These are phyloP conservation scores for Boletellus dicymbophilus DNA, from an alignment of 1,284 basidiomycete species.

Conservation along the genomic window DNA sequence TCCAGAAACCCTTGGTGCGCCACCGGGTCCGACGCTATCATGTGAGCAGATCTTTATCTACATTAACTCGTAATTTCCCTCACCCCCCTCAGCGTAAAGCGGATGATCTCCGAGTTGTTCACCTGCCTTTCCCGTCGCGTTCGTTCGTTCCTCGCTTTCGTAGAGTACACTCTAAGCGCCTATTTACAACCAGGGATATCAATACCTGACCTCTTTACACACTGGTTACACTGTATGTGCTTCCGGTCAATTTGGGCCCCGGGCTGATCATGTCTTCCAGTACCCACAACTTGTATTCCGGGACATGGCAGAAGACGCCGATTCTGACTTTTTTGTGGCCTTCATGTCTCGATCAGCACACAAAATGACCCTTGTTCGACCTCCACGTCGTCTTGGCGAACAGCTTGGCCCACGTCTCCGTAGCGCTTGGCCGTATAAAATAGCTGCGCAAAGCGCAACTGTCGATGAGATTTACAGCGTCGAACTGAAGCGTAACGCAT, in stretches of 20 bases:
- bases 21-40: slow-evolving; percentile 40
- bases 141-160: slow-evolving; percentile 11
- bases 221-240: slow-evolving; percentile 50
- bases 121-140: slow-evolving; percentile 41
- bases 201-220: slow-evolving; percentile 63
- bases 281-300: slow-evolving; percentile 64
- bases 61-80: background rate
- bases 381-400: slow-evolving; percentile 51
- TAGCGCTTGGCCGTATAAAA: slow-evolving; percentile 48
- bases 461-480: slow-evolving; percentile 54
- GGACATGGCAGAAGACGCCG: slow-evolving; percentile 45
- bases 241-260: background rate
- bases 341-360: slow-evolving; percentile 58
- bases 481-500: slow-evolving; percentile 42
- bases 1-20: slow-evolving; percentile 47
- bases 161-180: slow-evolving; percentile 11
- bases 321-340: slow-evolving; percentile 59
- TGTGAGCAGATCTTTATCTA: slow-evolving; percentile 33
- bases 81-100: slow-evolving; percentile 38
- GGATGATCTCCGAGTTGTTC: slow-evolving; percentile 45
- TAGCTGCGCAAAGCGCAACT: slow-evolving; percentile 47
- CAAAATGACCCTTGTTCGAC: slow-evolving; percentile 58
- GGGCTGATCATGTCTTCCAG: slow-evolving; percentile 29
- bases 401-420: slow-evolving; percentile 49
- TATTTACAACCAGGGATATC: slow-evolving; percentile 40